Evolutionary conservation across 2,329 filamentous ascomycete genomes (phyloP).

Genomic region (Aspergillus pseudoterreus): DNA sequence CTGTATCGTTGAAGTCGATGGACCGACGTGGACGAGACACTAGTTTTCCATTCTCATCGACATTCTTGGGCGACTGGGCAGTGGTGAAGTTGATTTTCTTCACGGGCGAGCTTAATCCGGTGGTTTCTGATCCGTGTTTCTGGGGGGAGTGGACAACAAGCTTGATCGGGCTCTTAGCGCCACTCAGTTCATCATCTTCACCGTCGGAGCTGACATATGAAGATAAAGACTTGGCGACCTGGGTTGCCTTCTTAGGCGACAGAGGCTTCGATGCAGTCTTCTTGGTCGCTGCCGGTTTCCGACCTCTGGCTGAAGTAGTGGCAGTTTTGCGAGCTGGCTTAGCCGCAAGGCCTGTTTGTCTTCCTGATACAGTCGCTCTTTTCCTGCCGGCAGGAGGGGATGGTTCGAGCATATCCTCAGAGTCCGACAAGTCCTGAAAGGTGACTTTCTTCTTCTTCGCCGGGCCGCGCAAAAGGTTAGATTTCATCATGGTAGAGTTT

Average conservation of each 20-base stretch:
- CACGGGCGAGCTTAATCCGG: conserved; percentile 32
- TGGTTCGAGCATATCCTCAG: conserved; percentile 35
- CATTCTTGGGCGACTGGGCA: conserved; percentile 19
- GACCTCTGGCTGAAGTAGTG: conserved; percentile 24
- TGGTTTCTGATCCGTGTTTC: conserved; percentile 25
- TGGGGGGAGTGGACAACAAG: conserved; percentile 32
- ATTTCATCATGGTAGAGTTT: conserved; percentile 25
- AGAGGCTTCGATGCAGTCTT: conserved; percentile 34
- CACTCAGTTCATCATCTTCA: conserved; percentile 43
- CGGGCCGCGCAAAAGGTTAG: conserved; percentile 28
- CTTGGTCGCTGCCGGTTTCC: conserved; percentile 31
- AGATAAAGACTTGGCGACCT: conserved; percentile 40
- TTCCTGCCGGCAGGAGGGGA: conserved; percentile 22
- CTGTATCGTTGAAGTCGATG: conserved; percentile 29
- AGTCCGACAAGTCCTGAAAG: conserved; percentile 41
- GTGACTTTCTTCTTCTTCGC: conserved; percentile 46
- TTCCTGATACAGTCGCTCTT: conserved; percentile 18
- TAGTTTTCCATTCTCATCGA: conserved; percentile 33
- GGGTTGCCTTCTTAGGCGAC: conserved; percentile 48
- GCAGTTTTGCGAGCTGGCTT: conserved; percentile 45
- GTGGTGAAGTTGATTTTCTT: conserved; percentile 31
- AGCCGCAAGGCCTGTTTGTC: conserved; percentile 38
- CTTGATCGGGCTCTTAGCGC: conserved; percentile 32
- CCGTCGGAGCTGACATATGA: conserved; percentile 36
- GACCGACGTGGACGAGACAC: conserved; percentile 24